Percentiles rank a stretch among this genome's conserved stretches.
These are phyloP conservation scores for Ambrosia artemisiifolia DNA, from an alignment of 129 eudicot species.

Conservation along the genomic window DNA sequence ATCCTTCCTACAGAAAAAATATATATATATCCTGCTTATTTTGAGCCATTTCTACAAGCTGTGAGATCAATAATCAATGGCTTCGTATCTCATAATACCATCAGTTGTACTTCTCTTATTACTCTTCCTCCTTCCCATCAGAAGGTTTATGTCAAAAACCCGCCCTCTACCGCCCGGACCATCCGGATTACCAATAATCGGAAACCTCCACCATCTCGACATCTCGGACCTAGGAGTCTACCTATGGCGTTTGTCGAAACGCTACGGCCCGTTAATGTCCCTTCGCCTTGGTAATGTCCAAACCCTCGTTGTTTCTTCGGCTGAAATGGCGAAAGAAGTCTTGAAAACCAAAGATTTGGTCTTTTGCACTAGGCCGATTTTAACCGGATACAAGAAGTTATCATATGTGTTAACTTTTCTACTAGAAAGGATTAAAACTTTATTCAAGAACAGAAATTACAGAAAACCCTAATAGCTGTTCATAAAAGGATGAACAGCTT, in stretches of 20 bases:
- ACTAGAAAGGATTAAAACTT: too few species aligned
- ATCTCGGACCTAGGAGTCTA: constrained; percentile 2
- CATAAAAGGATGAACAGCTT: too few species aligned
- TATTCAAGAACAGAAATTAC: too few species aligned
- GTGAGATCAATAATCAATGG: background rate
- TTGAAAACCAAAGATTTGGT: too few species aligned
- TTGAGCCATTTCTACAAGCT: too few species aligned
- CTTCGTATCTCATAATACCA: background rate
- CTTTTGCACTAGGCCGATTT: background rate
- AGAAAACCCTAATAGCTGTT: too few species aligned
- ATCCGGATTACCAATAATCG: constrained; percentile 33
- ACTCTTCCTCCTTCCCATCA: constrained; percentile 7
- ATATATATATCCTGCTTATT: too few species aligned
- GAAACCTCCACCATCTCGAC: constrained; percentile 31
- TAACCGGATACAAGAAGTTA: constrained; percentile 10
- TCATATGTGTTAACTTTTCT: too few species aligned
- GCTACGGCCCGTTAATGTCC: constrained; percentile 32
- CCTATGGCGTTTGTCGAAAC: constrained; percentile 28
- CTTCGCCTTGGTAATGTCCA: constrained; percentile 24
- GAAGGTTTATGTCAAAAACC: background rate
- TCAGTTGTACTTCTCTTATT: background rate
- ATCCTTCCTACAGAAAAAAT: too few species aligned
- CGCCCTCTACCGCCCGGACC: constrained; percentile 37
- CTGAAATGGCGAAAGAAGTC: too few species aligned
- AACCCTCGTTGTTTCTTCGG: background rate